Evolutionary conservation across 164 flowering plant genomes (phyloP).

Genomic region (Aristolochia californica): DNA sequence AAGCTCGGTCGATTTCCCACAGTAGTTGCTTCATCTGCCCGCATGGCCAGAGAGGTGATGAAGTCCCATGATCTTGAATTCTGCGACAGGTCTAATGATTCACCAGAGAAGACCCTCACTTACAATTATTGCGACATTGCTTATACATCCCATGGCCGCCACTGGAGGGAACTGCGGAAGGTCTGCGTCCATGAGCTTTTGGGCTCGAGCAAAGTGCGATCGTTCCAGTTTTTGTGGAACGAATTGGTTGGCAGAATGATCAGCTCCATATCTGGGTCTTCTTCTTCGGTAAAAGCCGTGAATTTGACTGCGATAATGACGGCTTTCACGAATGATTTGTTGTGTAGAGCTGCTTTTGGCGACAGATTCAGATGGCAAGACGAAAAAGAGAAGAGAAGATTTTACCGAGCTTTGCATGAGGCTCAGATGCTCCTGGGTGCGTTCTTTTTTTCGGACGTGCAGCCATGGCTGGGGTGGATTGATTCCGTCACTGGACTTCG

Average conservation of each 20-base stretch:
- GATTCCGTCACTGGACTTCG: background rate
- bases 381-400: background rate
- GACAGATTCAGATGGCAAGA: background rate
- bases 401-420: background rate
- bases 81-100: slow-evolving; percentile 4
- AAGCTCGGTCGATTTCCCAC: background rate
- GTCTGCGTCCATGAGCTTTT: slow-evolving; percentile 15
- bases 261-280: background rate
- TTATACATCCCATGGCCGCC: slow-evolving; percentile 16
- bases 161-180: slow-evolving; percentile 22
- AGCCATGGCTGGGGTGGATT: slow-evolving; percentile 3
- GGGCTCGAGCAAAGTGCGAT: slow-evolving; percentile 7
- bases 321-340: background rate
- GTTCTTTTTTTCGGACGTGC: background rate
- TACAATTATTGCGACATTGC: slow-evolving; percentile 16
- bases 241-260: background rate
- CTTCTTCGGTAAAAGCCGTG: background rate
- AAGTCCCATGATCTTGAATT: slow-evolving; percentile 15
- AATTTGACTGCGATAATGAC: background rate
- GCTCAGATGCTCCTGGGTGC: background rate
- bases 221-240: background rate
- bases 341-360: background rate
- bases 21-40: background rate
- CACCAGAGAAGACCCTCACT: background rate
- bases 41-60: slow-evolving; percentile 18